These are phyloP conservation scores for Tricholoma bakamatsutake DNA, from an alignment of 768 basidiomycete genomes.

Conservation along the genomic window DNA sequence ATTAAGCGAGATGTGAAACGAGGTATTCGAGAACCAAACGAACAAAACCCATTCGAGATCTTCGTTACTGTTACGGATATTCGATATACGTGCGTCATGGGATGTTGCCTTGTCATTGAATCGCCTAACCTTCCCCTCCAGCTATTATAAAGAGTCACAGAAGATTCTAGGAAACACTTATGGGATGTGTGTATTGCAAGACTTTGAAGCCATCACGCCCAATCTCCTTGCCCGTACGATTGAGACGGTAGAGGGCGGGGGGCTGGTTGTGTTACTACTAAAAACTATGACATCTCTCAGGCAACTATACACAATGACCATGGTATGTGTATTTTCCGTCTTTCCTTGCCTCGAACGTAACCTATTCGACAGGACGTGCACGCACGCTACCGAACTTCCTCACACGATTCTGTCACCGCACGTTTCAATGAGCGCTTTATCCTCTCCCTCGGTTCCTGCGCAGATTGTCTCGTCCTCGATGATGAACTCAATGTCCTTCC, in stretches of 20 bases:
- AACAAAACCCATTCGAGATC: conserved; percentile 96
- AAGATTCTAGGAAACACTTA: conserved; percentile 97
- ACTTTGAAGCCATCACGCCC: conserved; percentile 97
- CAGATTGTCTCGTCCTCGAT: conserved; percentile 90
- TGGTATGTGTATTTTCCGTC: conserved; percentile 32
- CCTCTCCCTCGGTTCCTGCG: conserved; percentile 88
- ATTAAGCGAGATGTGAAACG: conserved; percentile 95
- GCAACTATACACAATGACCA: conserved; percentile 90
- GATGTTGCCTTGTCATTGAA: background rate
- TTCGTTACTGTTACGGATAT: conserved; percentile 99
- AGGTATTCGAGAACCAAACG: conserved; percentile 89
- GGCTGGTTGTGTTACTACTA: conserved; percentile 79
- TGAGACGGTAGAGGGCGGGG: conserved; percentile 97
- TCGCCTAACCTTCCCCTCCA: conserved; percentile 17
- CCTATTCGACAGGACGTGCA: conserved; percentile 80
- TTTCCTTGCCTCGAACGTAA: background rate
- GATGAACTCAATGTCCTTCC: conserved; percentile 98
- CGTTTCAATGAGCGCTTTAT: conserved; percentile 99
- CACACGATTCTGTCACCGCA: conserved; percentile 83
- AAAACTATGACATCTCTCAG: conserved; percentile 93
- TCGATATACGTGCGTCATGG: conserved; percentile 78
- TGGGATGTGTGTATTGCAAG: conserved; percentile 95
- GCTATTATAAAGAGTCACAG: conserved; percentile 95
- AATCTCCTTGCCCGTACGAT: conserved; percentile 95
- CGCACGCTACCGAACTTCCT: conserved; percentile 86